Evolutionary conservation across 2,329 filamentous ascomycete species (phyloP).

Genomic region (Nothomitra cinnamomea): DNA sequence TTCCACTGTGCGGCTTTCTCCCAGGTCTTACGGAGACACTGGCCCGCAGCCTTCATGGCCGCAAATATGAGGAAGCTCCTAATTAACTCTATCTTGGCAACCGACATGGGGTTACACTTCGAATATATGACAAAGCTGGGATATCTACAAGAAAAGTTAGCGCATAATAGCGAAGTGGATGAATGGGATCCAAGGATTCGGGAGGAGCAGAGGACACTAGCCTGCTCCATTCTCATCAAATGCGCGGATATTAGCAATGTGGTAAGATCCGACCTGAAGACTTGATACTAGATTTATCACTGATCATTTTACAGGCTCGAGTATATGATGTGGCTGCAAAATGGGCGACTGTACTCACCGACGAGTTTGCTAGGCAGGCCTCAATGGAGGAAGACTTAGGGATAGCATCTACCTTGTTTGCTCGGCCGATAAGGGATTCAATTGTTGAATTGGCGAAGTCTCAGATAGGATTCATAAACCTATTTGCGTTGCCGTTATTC

Average conservation of each 20-base stretch:
- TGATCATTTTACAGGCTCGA: conserved; percentile 43
- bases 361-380: conserved; percentile 87
- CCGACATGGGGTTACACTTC: conserved; percentile 93
- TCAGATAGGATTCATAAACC: conserved; percentile 90
- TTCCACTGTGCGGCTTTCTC: conserved; percentile 97
- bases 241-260: conserved; percentile 98
- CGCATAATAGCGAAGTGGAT: conserved; percentile 44
- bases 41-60: conserved; percentile 69
- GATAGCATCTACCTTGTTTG: conserved; percentile 75
- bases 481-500: conserved; percentile 87
- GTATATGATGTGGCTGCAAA: conserved; percentile 64
- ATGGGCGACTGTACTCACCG: conserved; percentile 89
- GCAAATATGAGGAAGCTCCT: conserved; percentile 70
- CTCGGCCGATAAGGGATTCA: conserved; percentile 66
- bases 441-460: conserved; percentile 66
- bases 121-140: conserved; percentile 85
- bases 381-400: conserved; percentile 78
- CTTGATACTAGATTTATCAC: conserved; percentile 6
- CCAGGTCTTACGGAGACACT: conserved; percentile 82
- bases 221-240: conserved; percentile 90
- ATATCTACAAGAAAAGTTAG: conserved; percentile 63
- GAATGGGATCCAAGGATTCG: conserved; percentile 61
- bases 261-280: conserved; percentile 36
- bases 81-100: conserved; percentile 95
- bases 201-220: conserved; percentile 59